phyloP scores from a whole-genome alignment of 805 yeast genomes.

The Hanseniaspora valbyensis region DNA sequence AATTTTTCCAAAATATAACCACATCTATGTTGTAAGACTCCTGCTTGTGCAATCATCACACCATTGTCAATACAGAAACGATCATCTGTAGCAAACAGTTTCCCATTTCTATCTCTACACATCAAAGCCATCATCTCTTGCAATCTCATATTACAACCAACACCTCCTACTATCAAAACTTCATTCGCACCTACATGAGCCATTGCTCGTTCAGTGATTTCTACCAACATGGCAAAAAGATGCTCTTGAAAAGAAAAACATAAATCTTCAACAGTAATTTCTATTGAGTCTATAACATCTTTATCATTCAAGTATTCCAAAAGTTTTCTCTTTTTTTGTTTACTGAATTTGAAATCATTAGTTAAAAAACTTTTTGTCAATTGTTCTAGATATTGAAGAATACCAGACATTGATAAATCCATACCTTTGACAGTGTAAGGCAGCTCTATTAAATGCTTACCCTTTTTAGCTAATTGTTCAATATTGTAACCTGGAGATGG shows the following conservation, averaged over 20 bases:
- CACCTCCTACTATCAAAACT: conserved; percentile 94
- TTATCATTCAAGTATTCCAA: conserved; percentile 7
- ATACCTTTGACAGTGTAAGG: conserved; percentile 98
- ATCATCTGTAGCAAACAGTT: conserved; percentile 91
- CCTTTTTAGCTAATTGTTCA: conserved; percentile 78
- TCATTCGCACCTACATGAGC: conserved; percentile 87
- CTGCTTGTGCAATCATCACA: conserved; percentile 98
- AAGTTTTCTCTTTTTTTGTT: conserved; percentile 34
- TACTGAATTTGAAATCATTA: conserved; percentile 30
- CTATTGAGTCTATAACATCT: conserved; percentile 15
- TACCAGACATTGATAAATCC: conserved; percentile 96
- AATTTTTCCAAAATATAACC: conserved; percentile 52
- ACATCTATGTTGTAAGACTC: conserved; percentile 71
- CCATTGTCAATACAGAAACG: conserved; percentile 96
- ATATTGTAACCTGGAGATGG: conserved; percentile 98
- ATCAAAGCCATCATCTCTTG: conserved; percentile 95
- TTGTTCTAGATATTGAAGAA: conserved; percentile 71
- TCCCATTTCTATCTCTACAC: conserved; percentile 77
- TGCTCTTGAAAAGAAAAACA: conserved; percentile 91
- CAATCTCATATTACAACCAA: conserved; percentile 84
- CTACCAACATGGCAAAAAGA: conserved; percentile 90
- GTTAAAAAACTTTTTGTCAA: conserved; percentile 62
- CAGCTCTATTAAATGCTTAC: conserved; percentile 48
- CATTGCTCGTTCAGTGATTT: conserved; percentile 96
- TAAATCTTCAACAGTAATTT: conserved; percentile 69